These are phyloP conservation scores for Peziza echinospora DNA, from an alignment of 495 filamentous ascomycete species.

Conservation along the genomic window DNA sequence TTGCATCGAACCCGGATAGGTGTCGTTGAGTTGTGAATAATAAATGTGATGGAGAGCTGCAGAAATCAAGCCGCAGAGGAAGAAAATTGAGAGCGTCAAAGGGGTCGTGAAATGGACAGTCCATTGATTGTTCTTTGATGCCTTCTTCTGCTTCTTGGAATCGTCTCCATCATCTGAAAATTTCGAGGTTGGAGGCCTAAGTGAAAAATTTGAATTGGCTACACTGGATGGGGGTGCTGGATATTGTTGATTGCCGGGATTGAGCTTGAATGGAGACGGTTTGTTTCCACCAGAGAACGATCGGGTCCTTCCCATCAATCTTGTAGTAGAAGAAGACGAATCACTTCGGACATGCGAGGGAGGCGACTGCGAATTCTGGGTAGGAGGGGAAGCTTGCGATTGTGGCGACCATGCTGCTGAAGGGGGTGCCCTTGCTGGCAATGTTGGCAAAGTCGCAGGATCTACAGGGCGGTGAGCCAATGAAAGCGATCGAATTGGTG, in stretches of 20 bases:
- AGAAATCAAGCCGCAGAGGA: background rate
- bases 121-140: background rate
- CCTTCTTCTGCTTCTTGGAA: background rate
- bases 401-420: background rate
- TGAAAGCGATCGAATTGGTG: background rate
- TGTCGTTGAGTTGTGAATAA: background rate
- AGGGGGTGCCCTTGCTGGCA: background rate
- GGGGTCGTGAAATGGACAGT: background rate
- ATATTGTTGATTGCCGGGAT: background rate
- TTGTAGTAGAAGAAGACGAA: background rate
- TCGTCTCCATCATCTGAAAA: background rate
- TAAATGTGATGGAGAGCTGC: background rate
- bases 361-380: too few relatives aligned
- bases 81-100: background rate
- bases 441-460: too few relatives aligned
- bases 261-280: background rate
- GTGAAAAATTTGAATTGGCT: background rate
- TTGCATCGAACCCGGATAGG: background rate
- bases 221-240: background rate
- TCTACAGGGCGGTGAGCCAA: background rate
- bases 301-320: background rate
- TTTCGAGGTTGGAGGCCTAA: background rate
- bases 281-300: background rate
- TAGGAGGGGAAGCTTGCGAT: background rate
- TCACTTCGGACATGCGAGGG: background rate